phyloP scores from a whole-genome alignment of 2,329 filamentous ascomycete species.

The Pestalotiopsis sp. region DNA sequence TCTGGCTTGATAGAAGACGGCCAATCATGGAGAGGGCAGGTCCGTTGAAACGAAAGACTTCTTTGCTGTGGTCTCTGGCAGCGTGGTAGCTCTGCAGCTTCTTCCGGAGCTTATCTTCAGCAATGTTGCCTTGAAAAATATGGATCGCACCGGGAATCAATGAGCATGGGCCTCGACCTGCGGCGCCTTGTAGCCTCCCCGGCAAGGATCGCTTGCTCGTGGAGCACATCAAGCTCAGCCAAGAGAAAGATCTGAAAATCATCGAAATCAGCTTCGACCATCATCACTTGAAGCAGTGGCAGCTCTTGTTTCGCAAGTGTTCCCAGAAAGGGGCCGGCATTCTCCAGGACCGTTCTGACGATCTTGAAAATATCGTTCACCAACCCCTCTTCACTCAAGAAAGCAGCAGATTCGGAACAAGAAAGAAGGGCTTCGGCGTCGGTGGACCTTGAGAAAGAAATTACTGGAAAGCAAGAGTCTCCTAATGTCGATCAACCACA shows the following conservation, averaged over 20 bases:
- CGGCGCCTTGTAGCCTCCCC: background rate
- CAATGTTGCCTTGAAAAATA: background rate
- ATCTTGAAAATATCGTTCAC: background rate
- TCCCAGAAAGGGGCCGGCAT: background rate
- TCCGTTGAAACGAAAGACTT: background rate
- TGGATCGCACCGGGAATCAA: background rate
- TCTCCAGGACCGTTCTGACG: background rate
- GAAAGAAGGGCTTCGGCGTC: background rate
- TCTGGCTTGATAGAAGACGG: background rate
- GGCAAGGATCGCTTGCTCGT: background rate
- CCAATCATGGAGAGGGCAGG: background rate
- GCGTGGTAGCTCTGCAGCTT: background rate
- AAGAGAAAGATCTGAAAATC: background rate
- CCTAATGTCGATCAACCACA: background rate
- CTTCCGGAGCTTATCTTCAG: background rate
- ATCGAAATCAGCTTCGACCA: background rate
- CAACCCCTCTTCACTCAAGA: background rate
- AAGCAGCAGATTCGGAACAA: background rate
- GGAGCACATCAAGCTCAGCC: background rate
- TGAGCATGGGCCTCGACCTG: background rate
- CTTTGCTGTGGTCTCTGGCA: background rate
- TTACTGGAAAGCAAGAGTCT: background rate
- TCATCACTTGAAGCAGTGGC: background rate
- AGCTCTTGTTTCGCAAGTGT: background rate
- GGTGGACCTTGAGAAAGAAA: background rate